These are phyloP conservation scores for Metroxylon sagu DNA, from an alignment of 176 grass and related monocot species.

Conservation along the genomic window DNA sequence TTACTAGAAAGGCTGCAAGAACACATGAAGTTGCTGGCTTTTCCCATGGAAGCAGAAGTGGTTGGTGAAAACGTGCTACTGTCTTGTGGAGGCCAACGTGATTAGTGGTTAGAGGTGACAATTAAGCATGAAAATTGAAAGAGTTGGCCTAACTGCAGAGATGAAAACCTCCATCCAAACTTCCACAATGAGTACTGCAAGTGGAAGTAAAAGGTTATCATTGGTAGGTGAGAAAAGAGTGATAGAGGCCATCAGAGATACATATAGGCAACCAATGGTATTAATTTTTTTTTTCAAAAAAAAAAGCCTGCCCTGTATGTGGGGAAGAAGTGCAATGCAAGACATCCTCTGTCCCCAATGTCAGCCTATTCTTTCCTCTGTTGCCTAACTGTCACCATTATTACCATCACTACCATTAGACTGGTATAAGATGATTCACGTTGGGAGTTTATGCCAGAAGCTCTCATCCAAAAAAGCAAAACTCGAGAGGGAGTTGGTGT, in stretches of 20 bases:
- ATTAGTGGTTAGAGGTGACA: too few species aligned
- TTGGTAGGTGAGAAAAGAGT: neutral
- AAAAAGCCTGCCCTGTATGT: neutral
- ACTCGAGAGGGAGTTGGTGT: neutral
- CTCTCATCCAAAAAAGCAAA: neutral
- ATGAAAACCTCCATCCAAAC: neutral
- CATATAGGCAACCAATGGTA: too few species aligned
- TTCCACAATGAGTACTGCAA: neutral
- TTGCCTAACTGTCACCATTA: conserved; percentile 30
- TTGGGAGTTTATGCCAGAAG: neutral
- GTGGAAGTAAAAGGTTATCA: neutral
- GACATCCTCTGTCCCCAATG: conserved; percentile 27
- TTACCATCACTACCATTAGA: conserved; percentile 9
- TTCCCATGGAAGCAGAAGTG: too few species aligned
- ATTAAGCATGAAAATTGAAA: too few species aligned
- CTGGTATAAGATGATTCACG: conserved; percentile 14
- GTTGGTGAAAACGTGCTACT: too few species aligned
- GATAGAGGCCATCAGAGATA: too few species aligned
- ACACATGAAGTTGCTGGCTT: too few species aligned
- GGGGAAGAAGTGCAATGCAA: conserved; percentile 56
- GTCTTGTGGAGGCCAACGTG: too few species aligned
- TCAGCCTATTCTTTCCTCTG: conserved; percentile 15
- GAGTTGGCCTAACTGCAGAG: too few species aligned
- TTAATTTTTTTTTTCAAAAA: too few species aligned
- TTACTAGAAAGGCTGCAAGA: too few species aligned